Conservation (phyloP, 2,329 filamentous ascomycete genomes). For the Aspergillus caelatus region DNA sequence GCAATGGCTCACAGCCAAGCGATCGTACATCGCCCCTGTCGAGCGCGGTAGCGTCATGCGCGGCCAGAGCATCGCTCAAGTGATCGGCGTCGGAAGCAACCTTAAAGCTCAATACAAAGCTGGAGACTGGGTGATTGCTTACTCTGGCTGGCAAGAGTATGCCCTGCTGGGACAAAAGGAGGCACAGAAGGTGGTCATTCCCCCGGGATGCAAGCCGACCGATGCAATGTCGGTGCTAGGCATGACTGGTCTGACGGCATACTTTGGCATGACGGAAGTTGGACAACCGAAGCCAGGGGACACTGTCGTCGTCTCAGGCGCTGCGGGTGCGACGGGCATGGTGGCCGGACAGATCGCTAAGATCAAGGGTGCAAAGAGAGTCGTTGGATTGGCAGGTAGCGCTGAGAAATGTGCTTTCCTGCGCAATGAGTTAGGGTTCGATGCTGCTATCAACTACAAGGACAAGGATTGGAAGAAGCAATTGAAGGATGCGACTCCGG, state of each 20-base stretch:
- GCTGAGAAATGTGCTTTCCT: slow-evolving; percentile 71
- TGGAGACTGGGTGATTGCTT: slow-evolving; percentile 55
- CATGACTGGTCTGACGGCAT: slow-evolving; percentile 72
- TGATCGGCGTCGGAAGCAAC: slow-evolving; percentile 58
- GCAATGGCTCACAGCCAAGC: slow-evolving; percentile 64
- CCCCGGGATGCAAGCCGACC: slow-evolving; percentile 53
- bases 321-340: slow-evolving; percentile 76
- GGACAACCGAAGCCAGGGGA: slow-evolving; percentile 70
- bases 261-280: slow-evolving; percentile 72
- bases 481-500: slow-evolving; percentile 61
- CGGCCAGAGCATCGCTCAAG: slow-evolving; percentile 61
- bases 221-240: slow-evolving; percentile 67
- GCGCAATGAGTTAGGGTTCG: slow-evolving; percentile 65
- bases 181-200: slow-evolving; percentile 48
- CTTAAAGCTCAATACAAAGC: slow-evolving; percentile 30
- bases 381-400: slow-evolving; percentile 68
- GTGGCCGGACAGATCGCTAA: slow-evolving; percentile 79
- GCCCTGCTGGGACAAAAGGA: slow-evolving; percentile 60
- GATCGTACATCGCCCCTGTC: slow-evolving; percentile 70
- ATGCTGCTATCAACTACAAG: slow-evolving; percentile 72
- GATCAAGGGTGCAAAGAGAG: slow-evolving; percentile 64
- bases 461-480: slow-evolving; percentile 61
- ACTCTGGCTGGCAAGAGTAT: slow-evolving; percentile 68
- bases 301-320: slow-evolving; percentile 75
- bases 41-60: slow-evolving; percentile 71